A percentile compares a stretch with the other conserved stretches of the same genome.
phyloP scores from a whole-genome alignment of 2,329 filamentous ascomycete species.

The Colletotrichum sp. region DNA sequence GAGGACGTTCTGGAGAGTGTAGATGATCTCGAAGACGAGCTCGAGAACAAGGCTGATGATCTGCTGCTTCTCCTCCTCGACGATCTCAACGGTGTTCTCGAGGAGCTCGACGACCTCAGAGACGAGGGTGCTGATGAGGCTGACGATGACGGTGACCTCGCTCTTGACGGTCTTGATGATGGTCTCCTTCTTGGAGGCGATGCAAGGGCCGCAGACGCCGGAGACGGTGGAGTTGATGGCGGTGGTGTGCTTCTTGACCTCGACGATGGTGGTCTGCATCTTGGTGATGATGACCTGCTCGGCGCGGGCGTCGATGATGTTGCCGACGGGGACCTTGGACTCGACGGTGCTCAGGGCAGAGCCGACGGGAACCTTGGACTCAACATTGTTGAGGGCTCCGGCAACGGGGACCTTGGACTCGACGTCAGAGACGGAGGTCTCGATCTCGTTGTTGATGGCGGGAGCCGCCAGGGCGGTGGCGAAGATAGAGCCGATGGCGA shows the following conservation, averaged over 20 bases:
- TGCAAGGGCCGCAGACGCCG: background rate
- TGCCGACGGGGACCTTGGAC: background rate
- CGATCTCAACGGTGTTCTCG: background rate
- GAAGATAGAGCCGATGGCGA: slow-evolving; percentile 9
- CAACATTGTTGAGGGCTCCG: background rate
- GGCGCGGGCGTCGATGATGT: background rate
- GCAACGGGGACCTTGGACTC: background rate
- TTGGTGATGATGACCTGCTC: slow-evolving; percentile 8
- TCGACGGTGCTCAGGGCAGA: background rate
- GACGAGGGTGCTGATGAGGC: background rate
- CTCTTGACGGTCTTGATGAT: slow-evolving; percentile 7
- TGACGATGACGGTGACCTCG: slow-evolving; percentile 12
- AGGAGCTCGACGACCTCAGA: background rate
- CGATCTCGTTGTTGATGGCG: background rate
- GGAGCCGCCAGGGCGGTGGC: slow-evolving; percentile 6
- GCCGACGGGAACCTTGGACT: background rate
- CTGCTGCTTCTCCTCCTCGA: slow-evolving; percentile 16
- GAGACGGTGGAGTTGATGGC: slow-evolving; percentile 15
- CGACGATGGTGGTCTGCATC: slow-evolving; percentile 5
- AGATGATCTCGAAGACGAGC: slow-evolving; percentile 12
- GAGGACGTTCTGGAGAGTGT: slow-evolving; percentile 5
- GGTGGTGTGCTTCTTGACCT: slow-evolving; percentile 13
- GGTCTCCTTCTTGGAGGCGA: background rate
- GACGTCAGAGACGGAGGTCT: background rate
- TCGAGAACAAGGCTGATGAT: slow-evolving; percentile 3